Base-by-base conservation (phyloP, 1,284 basidiomycete genomes). In the Ustilago shanxiensis region DNA sequence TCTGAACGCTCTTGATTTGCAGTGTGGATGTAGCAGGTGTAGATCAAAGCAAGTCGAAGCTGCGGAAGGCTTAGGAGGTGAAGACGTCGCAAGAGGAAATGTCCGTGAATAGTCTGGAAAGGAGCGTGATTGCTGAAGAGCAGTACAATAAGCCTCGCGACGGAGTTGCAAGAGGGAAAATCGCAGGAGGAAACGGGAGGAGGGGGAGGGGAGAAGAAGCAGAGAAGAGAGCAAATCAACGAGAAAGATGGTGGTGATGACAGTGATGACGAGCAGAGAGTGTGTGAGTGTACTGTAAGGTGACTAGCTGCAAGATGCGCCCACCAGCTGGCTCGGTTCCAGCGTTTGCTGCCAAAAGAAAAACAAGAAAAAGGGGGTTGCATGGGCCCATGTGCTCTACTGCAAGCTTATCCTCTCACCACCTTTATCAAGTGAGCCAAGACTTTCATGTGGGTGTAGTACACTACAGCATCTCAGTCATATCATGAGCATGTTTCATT, bases 41-140 rank as follows among this genome's bases (percentile, higher is more conserved):
- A 37, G 35, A 14, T 57, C 33, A 51, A 24, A 51, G 20, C n/a
- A 47, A 10, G 14, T 13, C 22, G 49, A 18, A 18, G 22, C 22
- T 28, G 16, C 22, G 20, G 7, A 6, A 44, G 37, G 37, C 18
- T 53, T 8, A 18, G 8, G 16, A 9, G 24, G n/a, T 13, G 14
- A 16, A 41, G 37, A 41, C 37, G 37, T 41, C 13, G 14, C 37
- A 41, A 24, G 26, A 24, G 24, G 22, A 14, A 47, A 13, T 16
- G 53, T 53, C n/a, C 18, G 49, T 57, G 22, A 39, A 16, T 20
- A 31, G 37, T 14, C n/a, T 33, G 0, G 51, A 68, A 74, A 68
- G 18, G 67, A 75, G 54, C 44, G 72, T 70, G 49, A n/a, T 10
- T 71, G 72, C 67, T 75, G 72, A 71, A 75, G 72, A 75, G 72